Conservation (phyloP, 306 rosid genomes). For the Acacia confusa region DNA sequence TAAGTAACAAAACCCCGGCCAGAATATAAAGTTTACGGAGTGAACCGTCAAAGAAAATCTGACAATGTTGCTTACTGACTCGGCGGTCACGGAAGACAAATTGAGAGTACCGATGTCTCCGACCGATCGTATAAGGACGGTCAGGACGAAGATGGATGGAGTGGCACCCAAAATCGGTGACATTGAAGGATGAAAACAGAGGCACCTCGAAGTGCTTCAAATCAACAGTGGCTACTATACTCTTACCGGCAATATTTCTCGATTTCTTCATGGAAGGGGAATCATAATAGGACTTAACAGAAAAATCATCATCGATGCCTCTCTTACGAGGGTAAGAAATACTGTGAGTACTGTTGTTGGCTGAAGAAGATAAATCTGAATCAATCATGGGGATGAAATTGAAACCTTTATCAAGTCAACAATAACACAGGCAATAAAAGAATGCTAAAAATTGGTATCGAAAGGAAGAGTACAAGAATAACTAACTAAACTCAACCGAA, state of each 20-base stretch:
- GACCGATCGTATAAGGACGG: slow-evolving; percentile 56
- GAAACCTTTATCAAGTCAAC: not conserved
- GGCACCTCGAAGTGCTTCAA: slow-evolving; percentile 48
- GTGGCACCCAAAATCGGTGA: slow-evolving; percentile 27
- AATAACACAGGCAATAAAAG: not conserved
- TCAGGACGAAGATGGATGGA: slow-evolving; percentile 45
- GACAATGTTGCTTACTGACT: slow-evolving; percentile 69
- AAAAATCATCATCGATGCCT: slow-evolving; percentile 9
- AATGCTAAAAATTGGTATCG: not conserved
- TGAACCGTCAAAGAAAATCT: slow-evolving; percentile 51
- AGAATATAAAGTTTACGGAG: slow-evolving; percentile 54
- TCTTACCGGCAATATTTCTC: not conserved
- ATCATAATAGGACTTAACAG: not conserved
- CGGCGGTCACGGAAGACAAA: slow-evolving; percentile 60
- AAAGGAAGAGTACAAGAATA: not conserved
- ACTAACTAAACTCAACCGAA: not conserved
- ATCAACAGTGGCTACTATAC: slow-evolving; percentile 28
- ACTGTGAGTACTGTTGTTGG: not conserved
- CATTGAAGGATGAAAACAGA: slow-evolving; percentile 30
- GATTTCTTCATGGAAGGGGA: not conserved
- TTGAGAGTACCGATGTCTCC: slow-evolving; percentile 38
- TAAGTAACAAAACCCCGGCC: slow-evolving; percentile 26
- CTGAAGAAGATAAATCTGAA: slow-evolving; percentile 1
- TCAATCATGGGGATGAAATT: slow-evolving; percentile 19
- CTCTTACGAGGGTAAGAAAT: slow-evolving; percentile 16